Base-by-base conservation (phyloP, 352 stramenopile genomes). In the Phytophthora chlamydospora region DNA sequence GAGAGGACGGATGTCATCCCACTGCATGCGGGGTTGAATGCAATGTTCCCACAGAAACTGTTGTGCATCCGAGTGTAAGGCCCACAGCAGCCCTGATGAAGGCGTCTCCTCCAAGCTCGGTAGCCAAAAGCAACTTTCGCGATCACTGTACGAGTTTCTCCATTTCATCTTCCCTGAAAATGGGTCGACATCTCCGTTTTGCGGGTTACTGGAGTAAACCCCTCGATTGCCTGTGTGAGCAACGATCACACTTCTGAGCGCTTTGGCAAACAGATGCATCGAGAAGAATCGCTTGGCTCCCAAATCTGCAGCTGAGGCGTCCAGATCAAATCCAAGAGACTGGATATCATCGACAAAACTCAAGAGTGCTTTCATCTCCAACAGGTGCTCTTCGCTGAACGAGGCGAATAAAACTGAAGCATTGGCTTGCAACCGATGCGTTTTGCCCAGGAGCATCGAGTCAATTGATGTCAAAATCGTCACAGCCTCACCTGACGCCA, bases 51-150 rank as follows among this genome's bases (percentile, higher is more conserved):
- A 67, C 27, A 95, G 52, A 62, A 95, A 91, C 34, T 80, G 67
- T 32, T 93, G 84, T n/a, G 86, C 78, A 56, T 90, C 80, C 14
- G 86, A 95, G 38, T 93, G 86, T n/a, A 95, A 62, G 7, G 84
- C 86, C 86, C 86, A 95, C 14, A 91, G 31, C 8, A 93, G 55
- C 1, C 76, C 84, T 21, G 86, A 95, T 3, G 83, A 92, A 17
- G 86, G 86, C 5, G 68, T 68, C 31, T 94, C 80, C 8, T 76
- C 62, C 41, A 89, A 58, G 29, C 62, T 71, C 49, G 48, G 61
- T 24, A 45, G 29, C 57, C 35, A 58, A 17, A 35, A 57, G 16
- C 54, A 38, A 21, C 19, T 59, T 38, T 71, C 49, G 6, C 44
- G 57, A n/a, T 67, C 49, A 13, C 54, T 72, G 38, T 63, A 54